Evolutionary conservation across 2,329 filamentous ascomycete genomes (phyloP), one percentile per base, ranked within the genome.

Genomic region (Madurella fahalii): DNA sequence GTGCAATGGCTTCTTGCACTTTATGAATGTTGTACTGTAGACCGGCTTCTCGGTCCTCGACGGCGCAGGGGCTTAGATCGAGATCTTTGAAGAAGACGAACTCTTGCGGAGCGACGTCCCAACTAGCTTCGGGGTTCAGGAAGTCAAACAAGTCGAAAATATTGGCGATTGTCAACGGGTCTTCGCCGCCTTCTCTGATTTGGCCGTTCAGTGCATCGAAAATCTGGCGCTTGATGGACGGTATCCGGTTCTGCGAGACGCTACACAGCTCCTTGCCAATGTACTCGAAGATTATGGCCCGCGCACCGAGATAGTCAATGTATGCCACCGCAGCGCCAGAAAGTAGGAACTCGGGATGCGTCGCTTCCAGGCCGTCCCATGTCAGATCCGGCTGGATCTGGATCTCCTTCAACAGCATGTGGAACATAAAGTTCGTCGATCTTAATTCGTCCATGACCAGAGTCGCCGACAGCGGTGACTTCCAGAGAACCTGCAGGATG

Each of bases 61-160:
- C 81, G 11, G 82, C 67, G 61, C 87, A 93, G 1, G 81, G 74
- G 3, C 80, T 77, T 46, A 95, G 72, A 60, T 92, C 84, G 20
- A 95, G 69, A 41, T 85, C 84, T 16, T 74, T 73, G 57, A 92
- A 86, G 57, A 81, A 81, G 40, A 76, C 72, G 17, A 88, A 73
- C 5, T 76, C 68, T 2, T 84, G 83, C 2, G 80, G 69, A 2
- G 78, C 66, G 4, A 74, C 68, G 20, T 74, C 69, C 74, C 81
- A 83, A n/a, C 75, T 66, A 15, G 70, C 75, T 44, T 78, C 77
- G 17, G 76, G 68, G 2, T 79, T 70, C 56, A 94, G 81, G 65
- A 97, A 97, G 71, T 99, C 94, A 64, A 95, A 94, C 18, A 97
- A 79, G 61, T 96, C 91, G 65, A 97, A 96, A 7, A 97, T 81